Conservation (phyloP, 2,329 filamentous ascomycete genomes). For the Xylogone sp. region DNA sequence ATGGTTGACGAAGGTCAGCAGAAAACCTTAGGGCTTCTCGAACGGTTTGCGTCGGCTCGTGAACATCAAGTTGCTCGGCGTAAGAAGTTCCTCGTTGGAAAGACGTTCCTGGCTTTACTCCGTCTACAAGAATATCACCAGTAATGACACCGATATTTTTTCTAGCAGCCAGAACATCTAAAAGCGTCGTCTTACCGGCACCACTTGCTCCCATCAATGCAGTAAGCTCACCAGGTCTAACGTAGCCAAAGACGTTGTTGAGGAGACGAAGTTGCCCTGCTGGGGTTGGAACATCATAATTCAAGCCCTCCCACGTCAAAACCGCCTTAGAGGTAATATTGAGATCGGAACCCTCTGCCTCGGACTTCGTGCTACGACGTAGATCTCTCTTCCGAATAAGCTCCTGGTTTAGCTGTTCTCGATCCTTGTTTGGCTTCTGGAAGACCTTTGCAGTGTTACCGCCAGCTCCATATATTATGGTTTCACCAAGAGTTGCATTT, state of each 20-base stretch:
- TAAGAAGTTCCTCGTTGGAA: slow-evolving; percentile 64
- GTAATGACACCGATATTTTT: slow-evolving; percentile 62
- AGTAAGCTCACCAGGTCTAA: slow-evolving; percentile 57
- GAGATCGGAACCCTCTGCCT: slow-evolving; percentile 44
- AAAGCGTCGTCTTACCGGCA: slow-evolving; percentile 63
- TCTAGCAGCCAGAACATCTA: slow-evolving; percentile 59
- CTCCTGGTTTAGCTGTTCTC: slow-evolving; percentile 60
- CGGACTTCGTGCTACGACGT: slow-evolving; percentile 42
- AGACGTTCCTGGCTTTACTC: slow-evolving; percentile 49
- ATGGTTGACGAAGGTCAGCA: slow-evolving; percentile 59
- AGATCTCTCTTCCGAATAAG: slow-evolving; percentile 56
- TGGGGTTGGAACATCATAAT: slow-evolving; percentile 64
- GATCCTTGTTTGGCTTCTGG: slow-evolving; percentile 64
- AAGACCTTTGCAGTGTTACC: slow-evolving; percentile 80
- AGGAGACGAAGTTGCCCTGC: slow-evolving; percentile 44
- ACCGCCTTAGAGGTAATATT: slow-evolving; percentile 59
- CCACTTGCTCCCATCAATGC: slow-evolving; percentile 60
- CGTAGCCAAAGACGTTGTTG: slow-evolving; percentile 58
- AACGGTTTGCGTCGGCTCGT: slow-evolving; percentile 58
- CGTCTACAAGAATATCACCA: slow-evolving; percentile 61
- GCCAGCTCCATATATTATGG: slow-evolving; percentile 72
- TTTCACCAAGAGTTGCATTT: slow-evolving; percentile 76
- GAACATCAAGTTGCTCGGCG: slow-evolving; percentile 62
- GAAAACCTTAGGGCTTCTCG: slow-evolving; percentile 65
- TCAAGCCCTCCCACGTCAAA: slow-evolving; percentile 84